Base-by-base conservation (phyloP, 768 basidiomycete species). In the Clavulina sp. region DNA sequence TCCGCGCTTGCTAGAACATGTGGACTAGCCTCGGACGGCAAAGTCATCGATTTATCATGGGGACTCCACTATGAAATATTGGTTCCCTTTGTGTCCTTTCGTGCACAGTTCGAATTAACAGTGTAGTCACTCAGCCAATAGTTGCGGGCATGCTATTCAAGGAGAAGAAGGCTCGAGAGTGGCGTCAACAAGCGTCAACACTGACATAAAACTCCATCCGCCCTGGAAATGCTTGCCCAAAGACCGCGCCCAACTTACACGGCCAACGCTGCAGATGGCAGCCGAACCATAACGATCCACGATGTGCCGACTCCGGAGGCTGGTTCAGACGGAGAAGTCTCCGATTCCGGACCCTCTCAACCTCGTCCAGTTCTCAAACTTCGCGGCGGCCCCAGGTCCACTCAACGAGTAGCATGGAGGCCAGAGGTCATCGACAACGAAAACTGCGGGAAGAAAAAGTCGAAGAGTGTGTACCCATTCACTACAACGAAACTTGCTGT, bases 401-500 rank as follows among this genome's bases (percentile, higher is more conserved):
- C 66, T 29, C 76, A 73, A 36, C 69, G 73, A 24, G 92, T 96
- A 0, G 78, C 74, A 0, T 95, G 92, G 92, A 73, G 67, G 21
- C 82, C 87, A 18, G 81, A 78, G 51, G 84, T 86, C 3, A 73
- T 93, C 2, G 92, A 96, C 63, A 95, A 96, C 60, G 92, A 96
- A 60, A 80, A 80, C 0, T 74, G 79, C 54, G 87, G 86, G 4
- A 79, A 75, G 72, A 93, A 95, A 66, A 86, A 83, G 56, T 88
- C 87, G 28, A 96, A 96, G 68, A 89, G 92, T 93, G 57, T 56
- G 83, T 74, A 6, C 32, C 21, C 7, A 36, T 28, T 13, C n/a
- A 19, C 33, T 47, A 18, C 32, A 19, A 30, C 41, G 19, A 32
- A 32, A 31, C n/a, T n/a, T n/a, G n/a, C n/a, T n/a, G n/a, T n/a